These are phyloP conservation scores for Syzygium aqueum DNA, from an alignment of 345 rosid species.

Conservation along the genomic window DNA sequence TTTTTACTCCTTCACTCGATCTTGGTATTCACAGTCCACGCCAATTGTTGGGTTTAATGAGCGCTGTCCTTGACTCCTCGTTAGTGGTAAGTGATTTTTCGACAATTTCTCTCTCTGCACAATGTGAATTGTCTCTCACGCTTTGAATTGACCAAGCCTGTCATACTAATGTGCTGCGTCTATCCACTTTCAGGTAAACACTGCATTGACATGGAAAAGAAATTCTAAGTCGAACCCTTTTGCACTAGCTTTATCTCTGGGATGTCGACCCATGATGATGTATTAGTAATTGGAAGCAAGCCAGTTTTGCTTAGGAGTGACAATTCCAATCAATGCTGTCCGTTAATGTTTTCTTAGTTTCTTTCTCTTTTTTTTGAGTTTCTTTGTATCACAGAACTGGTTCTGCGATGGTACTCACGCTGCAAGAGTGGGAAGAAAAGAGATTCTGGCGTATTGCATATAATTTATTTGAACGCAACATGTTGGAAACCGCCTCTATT, in stretches of 20 bases:
- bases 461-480: not conserved
- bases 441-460: not conserved
- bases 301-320: not conserved
- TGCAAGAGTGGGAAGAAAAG: fast-evolving
- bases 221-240: not conserved
- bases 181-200: not conserved
- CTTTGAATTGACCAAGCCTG: not conserved
- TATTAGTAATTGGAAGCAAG: not conserved
- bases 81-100: not conserved
- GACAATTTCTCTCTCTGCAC: not conserved
- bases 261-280: not conserved
- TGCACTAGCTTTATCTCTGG: not conserved
- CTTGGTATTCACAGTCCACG: not conserved
- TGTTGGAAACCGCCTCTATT: not conserved
- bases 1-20: not conserved
- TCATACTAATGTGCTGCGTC: not conserved
- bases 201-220: not conserved
- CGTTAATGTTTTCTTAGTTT: not conserved
- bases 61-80: not conserved
- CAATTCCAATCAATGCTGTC: not conserved
- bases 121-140: not conserved
- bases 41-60: not conserved
- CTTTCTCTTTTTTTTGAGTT: not conserved
- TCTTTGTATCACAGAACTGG: not conserved
- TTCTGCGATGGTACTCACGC: not conserved